phyloP scores from a whole-genome alignment of 441 rosid species.

The Bocquillonia castaneifolia region DNA sequence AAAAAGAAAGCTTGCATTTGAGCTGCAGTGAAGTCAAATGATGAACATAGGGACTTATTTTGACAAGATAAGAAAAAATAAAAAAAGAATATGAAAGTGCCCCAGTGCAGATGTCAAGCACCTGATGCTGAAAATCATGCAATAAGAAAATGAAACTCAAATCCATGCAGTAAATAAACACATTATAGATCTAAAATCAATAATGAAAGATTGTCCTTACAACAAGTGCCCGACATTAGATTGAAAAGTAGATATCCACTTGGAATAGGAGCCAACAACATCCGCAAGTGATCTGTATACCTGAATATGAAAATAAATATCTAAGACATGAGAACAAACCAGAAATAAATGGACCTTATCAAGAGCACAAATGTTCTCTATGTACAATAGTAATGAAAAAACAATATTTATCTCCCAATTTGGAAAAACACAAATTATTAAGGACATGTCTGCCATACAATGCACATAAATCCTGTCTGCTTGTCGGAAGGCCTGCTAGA shows the following conservation, averaged over 20 bases:
- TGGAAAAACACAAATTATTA: slow-evolving; percentile 1
- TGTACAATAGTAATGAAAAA: not conserved
- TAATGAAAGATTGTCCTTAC: slow-evolving; percentile 46
- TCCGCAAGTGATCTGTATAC: slow-evolving; percentile 91
- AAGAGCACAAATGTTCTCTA: slow-evolving; percentile 6
- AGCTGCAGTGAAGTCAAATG: slow-evolving; percentile 4
- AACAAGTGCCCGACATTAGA: slow-evolving; percentile 58
- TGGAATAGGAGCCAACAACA: slow-evolving; percentile 90
- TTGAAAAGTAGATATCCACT: slow-evolving; percentile 73
- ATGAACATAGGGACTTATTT: slow-evolving; percentile 9
- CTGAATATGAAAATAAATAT: slow-evolving; percentile 44
- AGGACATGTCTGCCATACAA: slow-evolving; percentile 56
- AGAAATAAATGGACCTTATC: slow-evolving; percentile 12
- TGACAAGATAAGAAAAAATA: not conserved
- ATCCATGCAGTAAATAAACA: no score
- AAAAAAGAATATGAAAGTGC: slow-evolving; percentile 3
- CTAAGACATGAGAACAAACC: slow-evolving; percentile 13
- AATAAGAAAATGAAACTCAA: no score
- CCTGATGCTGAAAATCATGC: not conserved
- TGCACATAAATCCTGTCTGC: slow-evolving; percentile 71
- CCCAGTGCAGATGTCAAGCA: slow-evolving; percentile 1
- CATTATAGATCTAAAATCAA: slow-evolving; percentile 5
- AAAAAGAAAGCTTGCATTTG: slow-evolving; percentile 20
- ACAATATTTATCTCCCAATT: not conserved
- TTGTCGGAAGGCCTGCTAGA: slow-evolving; percentile 50